Evolutionary conservation across 768 basidiomycete species (phyloP).

Genomic region (Termitomyces sp.): DNA sequence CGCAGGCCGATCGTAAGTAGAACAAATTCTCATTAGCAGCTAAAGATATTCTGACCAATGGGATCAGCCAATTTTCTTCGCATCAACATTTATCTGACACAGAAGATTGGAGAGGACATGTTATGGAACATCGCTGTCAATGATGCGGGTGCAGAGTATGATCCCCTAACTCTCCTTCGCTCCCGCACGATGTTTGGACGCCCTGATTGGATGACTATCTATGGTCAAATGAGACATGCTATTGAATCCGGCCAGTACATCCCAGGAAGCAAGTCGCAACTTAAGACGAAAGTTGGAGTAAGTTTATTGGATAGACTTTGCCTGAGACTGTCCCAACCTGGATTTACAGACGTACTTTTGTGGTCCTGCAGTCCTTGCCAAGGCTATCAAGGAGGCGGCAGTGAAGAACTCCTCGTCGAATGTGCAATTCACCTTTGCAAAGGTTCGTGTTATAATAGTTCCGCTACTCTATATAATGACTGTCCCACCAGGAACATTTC

Average conservation of each 20-base stretch:
- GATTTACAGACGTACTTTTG: conserved; percentile 77
- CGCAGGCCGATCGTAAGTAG: conserved; percentile 80
- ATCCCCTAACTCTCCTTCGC: conserved; percentile 84
- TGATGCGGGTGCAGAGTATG: conserved; percentile 78
- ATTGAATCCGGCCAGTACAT: conserved; percentile 83
- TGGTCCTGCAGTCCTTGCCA: conserved; percentile 72
- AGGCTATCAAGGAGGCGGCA: conserved; percentile 70
- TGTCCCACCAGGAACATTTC: conserved; percentile 21
- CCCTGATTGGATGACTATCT: conserved; percentile 85
- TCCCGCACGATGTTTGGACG: conserved; percentile 90
- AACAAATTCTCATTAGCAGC: not conserved
- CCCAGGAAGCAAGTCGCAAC: conserved; percentile 68
- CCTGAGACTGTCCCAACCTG: conserved; percentile 5
- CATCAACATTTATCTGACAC: conserved; percentile 88
- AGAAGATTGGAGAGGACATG: conserved; percentile 82
- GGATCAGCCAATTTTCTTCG: conserved; percentile 79
- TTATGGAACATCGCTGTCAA: conserved; percentile 91
- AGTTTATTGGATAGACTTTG: conserved; percentile 21
- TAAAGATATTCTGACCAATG: conserved; percentile 8
- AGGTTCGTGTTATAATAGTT: conserved; percentile 33
- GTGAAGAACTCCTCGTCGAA: conserved; percentile 43
- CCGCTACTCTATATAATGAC: not conserved
- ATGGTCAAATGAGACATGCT: conserved; percentile 63
- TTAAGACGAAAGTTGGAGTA: conserved; percentile 83
- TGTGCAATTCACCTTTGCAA: conserved; percentile 77